phyloP scores from a whole-genome alignment of 1,139 yeast genomes.

The Sugiyamaella grinbergsii region DNA sequence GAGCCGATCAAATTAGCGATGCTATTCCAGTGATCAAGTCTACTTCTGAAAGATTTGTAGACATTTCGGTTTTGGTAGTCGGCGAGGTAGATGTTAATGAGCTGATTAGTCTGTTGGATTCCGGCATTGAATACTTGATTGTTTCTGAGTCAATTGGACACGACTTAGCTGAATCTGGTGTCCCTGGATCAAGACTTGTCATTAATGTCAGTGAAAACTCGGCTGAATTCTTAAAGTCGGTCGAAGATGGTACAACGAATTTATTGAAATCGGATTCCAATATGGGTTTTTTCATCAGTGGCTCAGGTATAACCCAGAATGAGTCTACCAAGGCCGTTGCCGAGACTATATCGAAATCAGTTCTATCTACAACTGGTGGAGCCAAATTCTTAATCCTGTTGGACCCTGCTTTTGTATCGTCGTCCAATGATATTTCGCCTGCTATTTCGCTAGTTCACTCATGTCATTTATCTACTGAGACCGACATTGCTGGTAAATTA shows the following conservation, averaged over 20 bases:
- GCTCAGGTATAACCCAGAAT: slow-evolving; percentile 29
- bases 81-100: neutral
- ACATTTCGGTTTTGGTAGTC: slow-evolving; percentile 8
- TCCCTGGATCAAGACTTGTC: slow-evolving; percentile 63
- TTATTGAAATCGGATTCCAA: neutral
- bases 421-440: slow-evolving; percentile 36
- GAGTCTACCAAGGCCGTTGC: slow-evolving; percentile 12
- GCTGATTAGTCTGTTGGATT: slow-evolving; percentile 60
- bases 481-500: slow-evolving; percentile 39
- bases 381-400: slow-evolving; percentile 49
- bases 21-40: slow-evolving; percentile 1
- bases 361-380: slow-evolving; percentile 44
- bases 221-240: slow-evolving; percentile 4
- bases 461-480: slow-evolving; percentile 49
- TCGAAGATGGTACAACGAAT: neutral
- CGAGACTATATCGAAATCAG: slow-evolving; percentile 11
- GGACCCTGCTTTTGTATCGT: slow-evolving; percentile 21
- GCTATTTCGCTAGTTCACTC: slow-evolving; percentile 54
- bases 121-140: slow-evolving; percentile 62
- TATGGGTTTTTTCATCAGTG: slow-evolving; percentile 32
- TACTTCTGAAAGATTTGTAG: slow-evolving; percentile 4
- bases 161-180: slow-evolving; percentile 51
- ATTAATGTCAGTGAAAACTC: slow-evolving; percentile 39
- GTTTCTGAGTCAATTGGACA: slow-evolving; percentile 45
- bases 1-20: slow-evolving; percentile 6